Evolutionary conservation across 495 filamentous ascomycete species (phyloP), one percentile per base, ranked within the genome.

Genomic region (Penicillium bovifimosum): DNA sequence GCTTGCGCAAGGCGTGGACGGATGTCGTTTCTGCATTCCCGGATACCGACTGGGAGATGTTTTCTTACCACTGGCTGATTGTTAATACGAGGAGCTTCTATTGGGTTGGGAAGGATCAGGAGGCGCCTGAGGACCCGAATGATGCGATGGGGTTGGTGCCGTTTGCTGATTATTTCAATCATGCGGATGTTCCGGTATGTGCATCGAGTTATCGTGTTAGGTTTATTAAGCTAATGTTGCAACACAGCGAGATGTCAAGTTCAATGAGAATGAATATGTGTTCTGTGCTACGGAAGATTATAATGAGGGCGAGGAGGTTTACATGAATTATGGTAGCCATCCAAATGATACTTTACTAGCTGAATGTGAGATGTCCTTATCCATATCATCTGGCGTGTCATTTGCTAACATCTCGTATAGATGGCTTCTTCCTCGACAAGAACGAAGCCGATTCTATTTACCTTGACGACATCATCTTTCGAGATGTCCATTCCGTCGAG

Each of bases 111-210:
- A 69, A 75, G 2, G 72, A 66, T 4, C 66, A 74, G 41, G 77
- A 83, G 47, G 63, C 75, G 11, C 77, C 81, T 0, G 61, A 71
- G 26, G 67, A 74, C 24, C 71, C 67, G 1, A 86, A 88, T 60
- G 86, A 93, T 65, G 80, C 82, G 42, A 87, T 95, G 83, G 86
- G 82, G 1, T 68, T 96, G 55, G 80, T 87, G 67, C 91, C 91
- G 1, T 90, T 95, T 53, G 83, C 89, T 3, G 91, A 96, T 70
- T 85, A 91, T 51, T 90, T 95, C 69, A 96, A 96, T 63, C 91
- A 93, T 65, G 71, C 76, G 1, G 81, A 86, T 57, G 66, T 70
- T 31, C 64, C 69, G 41, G 72, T 76, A 63, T 18, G 66, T 65
- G n/a, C 18, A 33, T 11, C 29, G 35, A 35, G 27, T 20, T 20